Base-by-base conservation (phyloP, 805 yeast species). In the Barnettozyma vustinii region DNA sequence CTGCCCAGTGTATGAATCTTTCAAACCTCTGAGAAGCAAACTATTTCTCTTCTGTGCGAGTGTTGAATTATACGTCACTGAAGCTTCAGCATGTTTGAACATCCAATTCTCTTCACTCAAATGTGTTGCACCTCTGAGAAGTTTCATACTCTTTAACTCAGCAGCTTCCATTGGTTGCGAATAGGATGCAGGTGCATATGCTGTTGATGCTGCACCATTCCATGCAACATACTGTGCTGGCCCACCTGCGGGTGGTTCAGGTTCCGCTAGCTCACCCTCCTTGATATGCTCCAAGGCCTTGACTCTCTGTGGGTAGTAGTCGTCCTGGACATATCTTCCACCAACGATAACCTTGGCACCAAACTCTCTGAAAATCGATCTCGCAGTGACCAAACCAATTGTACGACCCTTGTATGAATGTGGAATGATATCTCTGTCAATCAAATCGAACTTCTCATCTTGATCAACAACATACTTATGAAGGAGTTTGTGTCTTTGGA, bases 381-480 rank as follows among this genome's bases (percentile, higher is more conserved):
- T 78, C 0, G 99, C 97, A 6, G 97, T 83, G 6, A 94, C 96
- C 37, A 92, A 71, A 51, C 94, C 91, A 33, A 94, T 91, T 1
- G 89, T 78, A 56, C 98, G 77, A 42, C 96, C 94, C 68, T 89
- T 89, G 67, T 89, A 92, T 2, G 96, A 86, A 56, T 84, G 85
- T 2, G 98, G 97, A 56, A 94, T 78, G 39, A 88, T 72, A 23
- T 85, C 88, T 35, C 95, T 76, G 40, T 82, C 81, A 42, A 94
- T 88, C 59, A 94, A 70, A 59, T 87, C 92, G 68, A 78, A 78
- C 63, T 92, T 92, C 63, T 90, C 95, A 16, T 79, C 85, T 52
- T 86, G 87, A 10, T 79, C 73, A 42, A 91, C 73, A 10, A 86
- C 80, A 52, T 84, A 78, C 61, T 91, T 89, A 70, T 76, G 84